Conservation (phyloP, 2,329 filamentous ascomycete genomes). For the Sporothrix sp. region DNA sequence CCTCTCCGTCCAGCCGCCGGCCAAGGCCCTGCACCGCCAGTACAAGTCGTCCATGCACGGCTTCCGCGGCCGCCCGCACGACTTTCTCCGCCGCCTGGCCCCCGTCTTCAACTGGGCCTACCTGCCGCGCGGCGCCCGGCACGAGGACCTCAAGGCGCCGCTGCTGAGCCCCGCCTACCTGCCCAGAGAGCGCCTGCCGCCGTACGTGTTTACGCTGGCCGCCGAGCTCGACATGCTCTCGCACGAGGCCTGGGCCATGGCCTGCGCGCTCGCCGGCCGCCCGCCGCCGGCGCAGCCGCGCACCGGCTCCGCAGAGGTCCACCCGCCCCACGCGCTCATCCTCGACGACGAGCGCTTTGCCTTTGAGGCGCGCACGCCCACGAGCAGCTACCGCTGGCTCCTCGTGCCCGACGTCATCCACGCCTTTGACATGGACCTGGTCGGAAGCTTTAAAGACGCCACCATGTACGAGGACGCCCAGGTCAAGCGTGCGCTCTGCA, state of each 20-base stretch:
- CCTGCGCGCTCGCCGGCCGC: slow-evolving; percentile 26
- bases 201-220: slow-evolving; percentile 33
- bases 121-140: slow-evolving; percentile 25
- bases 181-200: slow-evolving; percentile 28
- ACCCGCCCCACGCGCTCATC: slow-evolving; percentile 17
- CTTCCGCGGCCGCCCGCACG: slow-evolving; percentile 20
- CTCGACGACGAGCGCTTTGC: slow-evolving; percentile 27
- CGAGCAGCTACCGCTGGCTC: slow-evolving; percentile 29
- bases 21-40: slow-evolving; percentile 25
- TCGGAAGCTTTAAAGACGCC: slow-evolving; percentile 18
- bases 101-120: slow-evolving; percentile 34
- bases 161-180: slow-evolving; percentile 32
- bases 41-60: slow-evolving; percentile 28
- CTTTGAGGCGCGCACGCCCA: slow-evolving; percentile 24
- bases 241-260: slow-evolving; percentile 32
- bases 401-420: slow-evolving; percentile 34
- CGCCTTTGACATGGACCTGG: slow-evolving; percentile 29
- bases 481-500: slow-evolving; percentile 20
- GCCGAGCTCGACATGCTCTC: slow-evolving; percentile 38
- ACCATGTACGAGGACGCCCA: slow-evolving; percentile 22
- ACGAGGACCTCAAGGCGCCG: slow-evolving; percentile 27
- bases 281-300: slow-evolving; percentile 24
- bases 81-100: slow-evolving; percentile 23
- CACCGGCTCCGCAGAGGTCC: slow-evolving; percentile 20
- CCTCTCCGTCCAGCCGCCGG: slow-evolving; percentile 24